A percentile compares a stretch with the other conserved stretches of the same genome.
These are phyloP conservation scores for Mrakia blollopis DNA, from an alignment of 768 basidiomycete genomes.

Conservation along the genomic window DNA sequence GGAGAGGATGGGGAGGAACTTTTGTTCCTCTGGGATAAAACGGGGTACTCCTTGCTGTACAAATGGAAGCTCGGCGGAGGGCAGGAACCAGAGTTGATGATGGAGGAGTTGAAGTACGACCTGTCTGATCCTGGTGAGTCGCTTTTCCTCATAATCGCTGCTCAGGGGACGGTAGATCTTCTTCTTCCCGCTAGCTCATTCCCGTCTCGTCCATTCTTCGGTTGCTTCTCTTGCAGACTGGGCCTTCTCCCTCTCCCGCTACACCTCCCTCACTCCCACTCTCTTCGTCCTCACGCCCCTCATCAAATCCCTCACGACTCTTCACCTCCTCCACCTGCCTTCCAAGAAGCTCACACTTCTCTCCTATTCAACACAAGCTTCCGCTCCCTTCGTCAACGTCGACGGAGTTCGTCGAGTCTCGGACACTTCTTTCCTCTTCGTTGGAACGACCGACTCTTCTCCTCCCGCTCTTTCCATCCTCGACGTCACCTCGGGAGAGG, in stretches of 20 bases:
- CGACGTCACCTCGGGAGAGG: conserved; percentile 1
- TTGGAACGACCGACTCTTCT: conserved; percentile 33
- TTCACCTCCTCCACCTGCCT: conserved; percentile 48
- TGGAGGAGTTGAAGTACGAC: conserved; percentile 43
- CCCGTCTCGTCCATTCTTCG: too few species aligned
- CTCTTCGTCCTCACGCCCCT: conserved; percentile 44
- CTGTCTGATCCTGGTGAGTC: conserved; percentile 50
- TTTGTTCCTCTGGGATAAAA: conserved; percentile 61
- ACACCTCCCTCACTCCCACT: conserved; percentile 44
- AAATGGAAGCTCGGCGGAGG: conserved; percentile 42
- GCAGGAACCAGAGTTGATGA: conserved; percentile 10
- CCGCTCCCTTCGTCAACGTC: conserved; percentile 11
- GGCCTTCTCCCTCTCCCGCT: conserved; percentile 52
- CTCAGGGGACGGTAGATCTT: too few species aligned
- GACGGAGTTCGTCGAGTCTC: background rate
- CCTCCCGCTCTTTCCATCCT: conserved; percentile 34
- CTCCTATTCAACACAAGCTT: background rate
- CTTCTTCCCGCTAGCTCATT: background rate
- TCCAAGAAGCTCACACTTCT: conserved; percentile 29
- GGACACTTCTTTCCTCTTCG: conserved; percentile 35
- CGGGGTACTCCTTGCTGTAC: conserved; percentile 67
- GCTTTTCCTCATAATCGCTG: background rate
- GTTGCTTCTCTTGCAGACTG: conserved; percentile 45
- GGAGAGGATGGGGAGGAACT: conserved; percentile 50
- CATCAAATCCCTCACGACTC: conserved; percentile 48